Evolutionary conservation across 169 alveolate genomes (phyloP).

Genomic region (Plasmodium reichenowi): DNA sequence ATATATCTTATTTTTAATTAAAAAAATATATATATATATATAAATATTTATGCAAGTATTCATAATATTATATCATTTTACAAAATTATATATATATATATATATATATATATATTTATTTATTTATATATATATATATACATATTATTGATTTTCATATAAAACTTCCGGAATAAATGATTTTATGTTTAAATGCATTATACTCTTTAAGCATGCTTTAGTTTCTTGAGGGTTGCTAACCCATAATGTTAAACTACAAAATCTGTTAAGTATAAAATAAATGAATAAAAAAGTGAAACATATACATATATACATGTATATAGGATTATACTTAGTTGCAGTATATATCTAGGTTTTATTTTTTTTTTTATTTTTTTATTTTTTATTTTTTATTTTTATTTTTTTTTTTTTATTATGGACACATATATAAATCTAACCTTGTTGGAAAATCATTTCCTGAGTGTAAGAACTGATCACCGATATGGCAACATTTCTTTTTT

Average conservation of each 20-base stretch:
- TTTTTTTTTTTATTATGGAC: background rate
- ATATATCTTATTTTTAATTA: constrained; percentile 2
- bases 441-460: constrained; percentile 81
- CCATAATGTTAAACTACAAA: constrained; percentile 78
- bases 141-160: constrained; percentile 34
- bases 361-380: too few relatives aligned
- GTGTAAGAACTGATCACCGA: constrained; percentile 80
- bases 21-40: background rate
- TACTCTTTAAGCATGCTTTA: constrained; percentile 72
- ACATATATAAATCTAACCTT: constrained; percentile 44
- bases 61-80: background rate
- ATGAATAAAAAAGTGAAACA: background rate
- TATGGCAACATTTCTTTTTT: constrained; percentile 77
- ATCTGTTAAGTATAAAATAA: constrained; percentile 20
- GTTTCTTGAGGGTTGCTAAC: constrained; percentile 79
- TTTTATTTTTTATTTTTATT: too few relatives aligned
- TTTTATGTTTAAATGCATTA: constrained; percentile 49
- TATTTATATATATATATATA: background rate
- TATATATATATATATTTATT: too few relatives aligned
- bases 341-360: background rate
- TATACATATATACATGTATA: background rate
- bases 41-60: background rate
- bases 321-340: background rate
- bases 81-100: constrained; percentile 10
- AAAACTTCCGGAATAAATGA: constrained; percentile 66